Evolutionary conservation across 805 yeast species (phyloP), one percentile per base, ranked within the genome.

Genomic region (Pichia thaimueangensis): DNA sequence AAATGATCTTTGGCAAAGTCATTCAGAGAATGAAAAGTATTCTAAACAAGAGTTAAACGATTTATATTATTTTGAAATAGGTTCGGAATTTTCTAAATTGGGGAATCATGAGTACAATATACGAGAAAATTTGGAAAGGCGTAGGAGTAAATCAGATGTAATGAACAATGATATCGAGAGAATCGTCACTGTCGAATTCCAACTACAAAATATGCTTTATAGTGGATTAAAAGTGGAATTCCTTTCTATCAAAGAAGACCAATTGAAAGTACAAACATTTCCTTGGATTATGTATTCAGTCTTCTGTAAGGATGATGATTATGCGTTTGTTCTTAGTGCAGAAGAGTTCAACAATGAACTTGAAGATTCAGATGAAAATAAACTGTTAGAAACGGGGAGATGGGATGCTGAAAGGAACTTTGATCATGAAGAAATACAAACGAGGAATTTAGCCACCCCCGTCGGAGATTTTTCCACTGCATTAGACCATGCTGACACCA

Each of bases 281-380:
- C 89, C 93, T 0, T 84, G 94, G 94, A 82, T 84, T 1, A 68
- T 82, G 41, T 82, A 83, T 53, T 62, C 71, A 45, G 72, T 74
- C 5, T 48, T 59, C 29, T 73, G 67, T 22, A 30, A 45, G 7
- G 41, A 48, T 19, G 56, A 52, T 25, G 64, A 60, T 38, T 61
- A 61, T 40, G 44, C 54, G 3, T 61, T 61, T 43, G 43, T 49
- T n/a, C 25, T 61, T 11, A 43, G 53, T 22, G 55, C 51, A 12
- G 55, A 56, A 11, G 56, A 53, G 25, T 51, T 59, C 21, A 27
- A 23, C 2, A 45, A 45, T 23, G 54, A 49, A 3, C 29, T 57
- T 11, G 41, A 32, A 6, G 31, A 38, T 4, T 39, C 40, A 22
- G 25, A 21, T 6, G 35, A 42, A 15, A n/a, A 31, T 8, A 10